These are phyloP conservation scores for Sporothrix globosa DNA, from an alignment of 2,329 filamentous ascomycete genomes.

Conservation along the genomic window DNA sequence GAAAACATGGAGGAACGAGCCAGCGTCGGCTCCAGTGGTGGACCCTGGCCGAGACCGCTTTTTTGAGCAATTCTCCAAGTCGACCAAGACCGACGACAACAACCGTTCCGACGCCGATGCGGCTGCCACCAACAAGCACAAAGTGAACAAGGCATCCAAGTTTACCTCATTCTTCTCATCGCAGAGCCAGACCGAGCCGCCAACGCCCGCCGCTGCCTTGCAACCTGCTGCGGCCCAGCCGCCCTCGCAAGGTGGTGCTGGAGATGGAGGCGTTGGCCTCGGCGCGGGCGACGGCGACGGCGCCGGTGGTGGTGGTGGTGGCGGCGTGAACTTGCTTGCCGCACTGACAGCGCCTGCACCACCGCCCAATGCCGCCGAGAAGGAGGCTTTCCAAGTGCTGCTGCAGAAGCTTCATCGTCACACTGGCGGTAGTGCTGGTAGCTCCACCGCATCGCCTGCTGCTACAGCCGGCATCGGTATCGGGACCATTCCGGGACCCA, in stretches of 20 bases:
- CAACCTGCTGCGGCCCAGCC: conserved; percentile 38
- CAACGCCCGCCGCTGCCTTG: conserved; percentile 47
- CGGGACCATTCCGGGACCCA: background rate
- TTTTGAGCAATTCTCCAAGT: conserved; percentile 56
- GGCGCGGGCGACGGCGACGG: background rate
- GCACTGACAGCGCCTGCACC: conserved; percentile 6
- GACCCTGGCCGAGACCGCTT: conserved; percentile 77
- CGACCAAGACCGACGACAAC: conserved; percentile 50
- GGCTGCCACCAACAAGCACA: conserved; percentile 52
- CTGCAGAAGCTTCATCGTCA: conserved; percentile 77
- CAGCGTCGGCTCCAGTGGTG: conserved; percentile 64
- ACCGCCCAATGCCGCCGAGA: conserved; percentile 64
- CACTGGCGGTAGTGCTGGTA: conserved; percentile 42
- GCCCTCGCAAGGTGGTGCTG: conserved; percentile 37
- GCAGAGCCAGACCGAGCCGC: conserved; percentile 57
- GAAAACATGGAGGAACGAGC: conserved; percentile 54
- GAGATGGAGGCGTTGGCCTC: conserved; percentile 38
- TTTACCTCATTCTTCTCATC: conserved; percentile 81
- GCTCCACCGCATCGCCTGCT: conserved; percentile 18
- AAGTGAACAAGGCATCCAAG: conserved; percentile 72
- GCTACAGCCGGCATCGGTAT: background rate
- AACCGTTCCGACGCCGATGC: conserved; percentile 51
- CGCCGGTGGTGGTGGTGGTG: conserved; percentile 63
- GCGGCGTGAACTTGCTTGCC: background rate
- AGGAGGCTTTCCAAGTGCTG: conserved; percentile 82